Conservation (phyloP, 768 basidiomycete species). For the Russula griseocarnosa region DNA sequence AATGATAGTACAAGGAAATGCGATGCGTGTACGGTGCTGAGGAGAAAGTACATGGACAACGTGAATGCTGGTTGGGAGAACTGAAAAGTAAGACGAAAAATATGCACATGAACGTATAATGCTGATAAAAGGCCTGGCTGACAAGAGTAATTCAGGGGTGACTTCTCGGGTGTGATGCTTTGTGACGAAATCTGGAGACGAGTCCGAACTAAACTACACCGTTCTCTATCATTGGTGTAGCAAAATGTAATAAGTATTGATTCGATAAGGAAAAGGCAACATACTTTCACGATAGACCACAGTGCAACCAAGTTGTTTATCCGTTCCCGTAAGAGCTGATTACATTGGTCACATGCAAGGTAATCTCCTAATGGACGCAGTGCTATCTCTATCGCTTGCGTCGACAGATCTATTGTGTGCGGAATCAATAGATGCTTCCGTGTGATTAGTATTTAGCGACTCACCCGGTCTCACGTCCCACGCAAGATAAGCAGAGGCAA, state of each 20-base stretch:
- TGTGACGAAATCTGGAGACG: not conserved
- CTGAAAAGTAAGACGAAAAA: not conserved
- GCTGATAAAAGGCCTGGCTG: not conserved
- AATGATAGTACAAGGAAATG: not conserved
- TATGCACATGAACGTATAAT: constrained; percentile 7
- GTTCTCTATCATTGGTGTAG: constrained; percentile 11
- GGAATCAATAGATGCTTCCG: not conserved
- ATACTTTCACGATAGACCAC: constrained; percentile 77
- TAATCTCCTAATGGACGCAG: constrained; percentile 66
- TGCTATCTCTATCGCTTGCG: constrained; percentile 65
- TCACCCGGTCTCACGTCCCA: constrained; percentile 80
- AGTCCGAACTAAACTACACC: constrained; percentile 1
- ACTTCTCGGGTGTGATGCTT: not conserved
- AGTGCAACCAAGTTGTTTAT: constrained; percentile 65
- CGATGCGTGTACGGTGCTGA: not conserved
- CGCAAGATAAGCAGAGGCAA: constrained; percentile 76
- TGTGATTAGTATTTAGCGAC: constrained; percentile 25
- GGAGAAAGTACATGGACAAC: not conserved
- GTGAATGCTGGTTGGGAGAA: not conserved
- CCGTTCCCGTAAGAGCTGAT: constrained; percentile 55
- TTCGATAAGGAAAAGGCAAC: constrained; percentile 13
- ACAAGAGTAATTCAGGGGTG: not conserved
- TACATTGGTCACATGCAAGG: constrained; percentile 66
- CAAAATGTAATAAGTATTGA: not conserved
- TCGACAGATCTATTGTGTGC: constrained; percentile 59